These are phyloP conservation scores for Ilyonectria sp. DNA, from an alignment of 2,329 filamentous ascomycete species.

Conservation along the genomic window DNA sequence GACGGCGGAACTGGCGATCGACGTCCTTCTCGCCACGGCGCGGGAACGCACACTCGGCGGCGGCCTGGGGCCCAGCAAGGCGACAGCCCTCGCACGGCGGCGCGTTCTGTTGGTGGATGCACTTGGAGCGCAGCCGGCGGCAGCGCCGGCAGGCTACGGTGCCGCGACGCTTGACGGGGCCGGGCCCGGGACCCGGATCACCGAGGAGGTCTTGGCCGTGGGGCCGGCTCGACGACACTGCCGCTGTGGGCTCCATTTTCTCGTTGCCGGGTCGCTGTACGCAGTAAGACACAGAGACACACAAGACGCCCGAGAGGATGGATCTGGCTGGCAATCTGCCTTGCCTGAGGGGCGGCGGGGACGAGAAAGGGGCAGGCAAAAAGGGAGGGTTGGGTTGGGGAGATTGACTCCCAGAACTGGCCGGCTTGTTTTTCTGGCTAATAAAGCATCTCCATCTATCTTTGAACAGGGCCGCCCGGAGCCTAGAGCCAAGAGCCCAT, in stretches of 20 bases:
- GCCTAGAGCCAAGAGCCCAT: background rate
- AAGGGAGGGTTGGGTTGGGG: background rate
- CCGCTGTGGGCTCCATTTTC: background rate
- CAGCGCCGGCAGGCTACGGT: constrained; percentile 45
- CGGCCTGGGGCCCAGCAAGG: constrained; percentile 24
- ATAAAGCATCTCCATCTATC: background rate
- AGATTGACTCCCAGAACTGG: background rate
- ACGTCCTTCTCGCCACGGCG: constrained; percentile 39
- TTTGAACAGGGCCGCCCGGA: background rate
- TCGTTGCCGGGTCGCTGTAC: background rate
- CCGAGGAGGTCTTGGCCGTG: background rate
- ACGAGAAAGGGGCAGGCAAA: background rate
- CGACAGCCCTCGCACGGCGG: constrained; percentile 43
- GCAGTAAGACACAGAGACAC: background rate
- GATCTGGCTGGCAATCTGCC: background rate
- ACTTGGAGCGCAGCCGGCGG: constrained; percentile 44
- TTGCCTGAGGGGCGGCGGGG: background rate
- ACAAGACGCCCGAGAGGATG: background rate
- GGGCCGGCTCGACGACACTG: background rate
- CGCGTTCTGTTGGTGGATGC: constrained; percentile 32
- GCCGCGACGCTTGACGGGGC: constrained; percentile 33
- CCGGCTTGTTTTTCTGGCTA: background rate
- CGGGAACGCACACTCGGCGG: constrained; percentile 40
- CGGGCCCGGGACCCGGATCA: background rate
- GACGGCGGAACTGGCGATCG: constrained; percentile 40